These are phyloP conservation scores for Diaporthe longicolla DNA, from an alignment of 2,329 filamentous ascomycete genomes.

Conservation along the genomic window DNA sequence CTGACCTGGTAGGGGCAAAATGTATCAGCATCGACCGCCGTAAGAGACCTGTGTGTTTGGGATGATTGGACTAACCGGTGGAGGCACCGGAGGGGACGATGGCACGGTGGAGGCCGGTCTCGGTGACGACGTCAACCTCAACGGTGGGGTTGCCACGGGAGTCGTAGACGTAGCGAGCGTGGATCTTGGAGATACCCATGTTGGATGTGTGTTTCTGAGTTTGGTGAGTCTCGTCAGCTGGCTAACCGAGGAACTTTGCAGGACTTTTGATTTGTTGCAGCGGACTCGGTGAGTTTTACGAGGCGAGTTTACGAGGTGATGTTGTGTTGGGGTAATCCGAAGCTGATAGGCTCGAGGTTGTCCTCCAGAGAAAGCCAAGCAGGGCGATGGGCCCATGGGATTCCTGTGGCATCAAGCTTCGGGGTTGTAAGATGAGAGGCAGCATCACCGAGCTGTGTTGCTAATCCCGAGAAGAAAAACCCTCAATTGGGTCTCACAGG, in stretches of 20 bases:
- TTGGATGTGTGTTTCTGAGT: conserved; percentile 55
- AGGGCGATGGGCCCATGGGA: not conserved
- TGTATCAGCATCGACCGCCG: conserved; percentile 42
- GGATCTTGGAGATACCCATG: conserved; percentile 93
- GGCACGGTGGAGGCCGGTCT: conserved; percentile 95
- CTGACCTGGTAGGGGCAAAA: conserved; percentile 70
- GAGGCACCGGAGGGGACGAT: conserved; percentile 98
- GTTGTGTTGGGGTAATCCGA: not conserved
- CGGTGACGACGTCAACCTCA: conserved; percentile 96
- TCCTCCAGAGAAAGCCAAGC: conserved; percentile 2
- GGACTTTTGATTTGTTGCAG: not conserved
- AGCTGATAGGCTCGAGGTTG: conserved; percentile 13
- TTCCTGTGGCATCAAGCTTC: not conserved
- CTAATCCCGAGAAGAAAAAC: not conserved
- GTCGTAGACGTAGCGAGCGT: conserved; percentile 97
- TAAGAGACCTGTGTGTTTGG: conserved; percentile 27
- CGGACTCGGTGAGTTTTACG: not conserved
- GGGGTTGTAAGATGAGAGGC: conserved; percentile 1
- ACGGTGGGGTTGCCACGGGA: conserved; percentile 98
- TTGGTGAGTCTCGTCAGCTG: conserved; percentile 23
- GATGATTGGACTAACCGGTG: conserved; percentile 75
- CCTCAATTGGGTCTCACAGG: conserved; percentile 7
- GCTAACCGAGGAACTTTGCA: not conserved
- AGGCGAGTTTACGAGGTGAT: not conserved
- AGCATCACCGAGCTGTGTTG: conserved; percentile 6